Percentiles rank a stretch among this genome's conserved stretches.
Conservation (phyloP, 768 basidiomycete genomes). For the Russula virescens region DNA sequence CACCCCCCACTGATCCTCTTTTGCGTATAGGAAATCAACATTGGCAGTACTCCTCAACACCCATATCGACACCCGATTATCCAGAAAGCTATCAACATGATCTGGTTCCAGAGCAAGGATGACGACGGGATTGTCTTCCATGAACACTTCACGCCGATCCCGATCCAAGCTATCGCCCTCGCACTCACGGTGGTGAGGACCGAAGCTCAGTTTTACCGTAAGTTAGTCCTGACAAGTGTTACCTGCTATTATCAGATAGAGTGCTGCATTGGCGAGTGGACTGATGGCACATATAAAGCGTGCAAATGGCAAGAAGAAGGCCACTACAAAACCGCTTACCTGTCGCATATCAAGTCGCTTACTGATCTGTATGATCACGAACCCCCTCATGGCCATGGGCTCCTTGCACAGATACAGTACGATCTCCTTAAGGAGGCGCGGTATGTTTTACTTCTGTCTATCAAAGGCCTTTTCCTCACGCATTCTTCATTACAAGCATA, state of each 20-base stretch:
- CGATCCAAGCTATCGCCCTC: constrained; percentile 2
- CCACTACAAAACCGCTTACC: background rate
- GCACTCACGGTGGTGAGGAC: constrained; percentile 9
- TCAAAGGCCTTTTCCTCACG: background rate
- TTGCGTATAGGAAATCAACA: background rate
- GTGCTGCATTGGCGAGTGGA: constrained; percentile 13
- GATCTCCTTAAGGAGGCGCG: constrained; percentile 2
- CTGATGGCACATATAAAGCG: background rate
- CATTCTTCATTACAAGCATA: background rate
- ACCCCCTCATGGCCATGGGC: background rate
- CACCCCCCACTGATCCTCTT: background rate
- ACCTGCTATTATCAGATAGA: constrained; percentile 3
- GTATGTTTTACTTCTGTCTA: background rate
- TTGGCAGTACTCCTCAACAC: background rate
- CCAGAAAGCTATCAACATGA: constrained; percentile 10
- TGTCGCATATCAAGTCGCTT: background rate
- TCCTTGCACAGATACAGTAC: background rate
- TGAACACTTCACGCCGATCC: background rate
- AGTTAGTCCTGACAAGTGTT: background rate
- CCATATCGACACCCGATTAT: constrained; percentile 12
- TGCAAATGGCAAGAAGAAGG: background rate
- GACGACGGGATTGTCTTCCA: background rate
- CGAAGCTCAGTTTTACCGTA: background rate
- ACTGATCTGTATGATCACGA: background rate
- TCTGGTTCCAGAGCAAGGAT: constrained; percentile 2